These are phyloP conservation scores for Parietaria judaica DNA, from an alignment of 306 rosid genomes.

Conservation along the genomic window DNA sequence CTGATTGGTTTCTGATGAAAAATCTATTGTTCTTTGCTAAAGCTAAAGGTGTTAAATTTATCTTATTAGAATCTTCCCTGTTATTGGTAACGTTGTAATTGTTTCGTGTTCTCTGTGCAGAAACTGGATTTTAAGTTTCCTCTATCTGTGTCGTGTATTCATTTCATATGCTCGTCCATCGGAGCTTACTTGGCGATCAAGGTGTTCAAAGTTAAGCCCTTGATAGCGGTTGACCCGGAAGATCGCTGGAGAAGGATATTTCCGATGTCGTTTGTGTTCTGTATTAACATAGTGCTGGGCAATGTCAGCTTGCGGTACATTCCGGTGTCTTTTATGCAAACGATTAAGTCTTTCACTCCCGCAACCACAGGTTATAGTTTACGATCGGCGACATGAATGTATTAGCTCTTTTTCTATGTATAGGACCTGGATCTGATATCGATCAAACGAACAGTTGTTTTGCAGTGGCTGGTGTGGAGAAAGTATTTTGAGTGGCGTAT, in stretches of 20 bases:
- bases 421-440: slow-evolving; percentile 24
- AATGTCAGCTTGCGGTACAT: slow-evolving; percentile 92
- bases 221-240: slow-evolving; percentile 73
- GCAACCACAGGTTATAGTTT: slow-evolving; percentile 80
- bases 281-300: slow-evolving; percentile 91
- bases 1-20: too few relatives aligned
- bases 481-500: slow-evolving; percentile 87
- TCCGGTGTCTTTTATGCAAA: slow-evolving; percentile 99
- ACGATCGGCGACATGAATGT: neutral
- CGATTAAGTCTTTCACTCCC: slow-evolving; percentile 94
- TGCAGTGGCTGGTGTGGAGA: slow-evolving; percentile 97
- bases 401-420: slow-evolving; percentile 2
- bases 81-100: slow-evolving; percentile 4
- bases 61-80: too few relatives aligned
- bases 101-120: slow-evolving; percentile 27
- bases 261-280: slow-evolving; percentile 98
- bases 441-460: slow-evolving; percentile 49
- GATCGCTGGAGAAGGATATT: slow-evolving; percentile 96
- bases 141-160: slow-evolving; percentile 74
- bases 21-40: too few relatives aligned
- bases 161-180: slow-evolving; percentile 85
- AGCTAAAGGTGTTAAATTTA: too few relatives aligned
- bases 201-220: slow-evolving; percentile 80
- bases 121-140: slow-evolving; percentile 98
- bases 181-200: slow-evolving; percentile 75